A percentile compares a stretch with the other conserved stretches of the same genome.
Evolutionary conservation across 164 flowering plant species (phyloP).

Genomic region (Macadamia tetraphylla): DNA sequence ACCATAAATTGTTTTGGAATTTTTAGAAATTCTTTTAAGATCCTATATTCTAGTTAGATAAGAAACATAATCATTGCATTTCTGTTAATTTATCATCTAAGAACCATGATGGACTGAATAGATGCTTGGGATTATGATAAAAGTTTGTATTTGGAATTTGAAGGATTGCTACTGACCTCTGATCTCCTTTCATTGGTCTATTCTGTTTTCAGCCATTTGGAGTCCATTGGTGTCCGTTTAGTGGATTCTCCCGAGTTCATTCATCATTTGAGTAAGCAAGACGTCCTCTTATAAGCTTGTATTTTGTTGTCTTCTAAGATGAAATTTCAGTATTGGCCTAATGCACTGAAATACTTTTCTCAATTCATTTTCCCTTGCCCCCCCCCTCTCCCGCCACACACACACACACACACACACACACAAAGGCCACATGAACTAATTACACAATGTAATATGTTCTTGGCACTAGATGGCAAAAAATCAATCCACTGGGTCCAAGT

Average conservation of each 20-base stretch:
- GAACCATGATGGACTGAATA: not conserved
- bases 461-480: too few species aligned
- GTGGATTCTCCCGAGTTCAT: conserved; percentile 29
- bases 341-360: not conserved
- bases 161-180: not conserved
- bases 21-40: not conserved
- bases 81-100: not conserved
- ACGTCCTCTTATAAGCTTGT: not conserved
- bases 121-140: not conserved
- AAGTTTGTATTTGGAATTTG: not conserved
- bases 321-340: not conserved
- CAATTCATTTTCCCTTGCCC: not conserved
- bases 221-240: conserved; percentile 53
- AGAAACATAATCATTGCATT: not conserved
- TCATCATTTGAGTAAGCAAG: conserved; percentile 36
- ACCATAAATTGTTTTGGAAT: not conserved
- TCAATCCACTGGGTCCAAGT: too few species aligned
- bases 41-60: not conserved
- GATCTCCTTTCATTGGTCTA: not conserved
- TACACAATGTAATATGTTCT: too few species aligned
- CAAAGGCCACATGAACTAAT: too few species aligned
- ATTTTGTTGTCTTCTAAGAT: not conserved
- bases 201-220: conserved; percentile 40
- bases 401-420: too few species aligned
- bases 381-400: too few species aligned